phyloP scores from a whole-genome alignment of 768 basidiomycete species.

The Coprinellus aureogranulatus region DNA sequence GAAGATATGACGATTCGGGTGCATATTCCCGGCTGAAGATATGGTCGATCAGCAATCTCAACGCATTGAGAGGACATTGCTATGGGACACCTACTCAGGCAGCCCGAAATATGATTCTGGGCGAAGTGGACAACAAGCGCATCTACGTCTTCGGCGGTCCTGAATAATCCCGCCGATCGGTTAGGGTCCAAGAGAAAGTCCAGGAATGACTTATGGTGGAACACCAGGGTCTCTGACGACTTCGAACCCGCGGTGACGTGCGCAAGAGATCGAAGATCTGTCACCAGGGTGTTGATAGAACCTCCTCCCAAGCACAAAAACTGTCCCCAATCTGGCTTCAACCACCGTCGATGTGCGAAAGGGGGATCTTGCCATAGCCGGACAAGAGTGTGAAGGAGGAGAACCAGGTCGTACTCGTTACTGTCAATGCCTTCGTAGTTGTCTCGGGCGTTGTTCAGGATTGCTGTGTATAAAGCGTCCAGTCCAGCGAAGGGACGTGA shows the following conservation, averaged over 20 bases:
- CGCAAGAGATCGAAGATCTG: neutral
- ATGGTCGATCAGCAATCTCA: too few relatives aligned
- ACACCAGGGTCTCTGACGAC: neutral
- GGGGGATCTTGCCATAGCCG: neutral
- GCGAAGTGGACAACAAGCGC: too few relatives aligned
- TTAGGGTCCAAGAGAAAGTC: slow-evolving; percentile 3
- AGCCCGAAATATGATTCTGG: too few relatives aligned
- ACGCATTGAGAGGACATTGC: too few relatives aligned
- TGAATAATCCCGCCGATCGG: too few relatives aligned
- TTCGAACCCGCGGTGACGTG: neutral
- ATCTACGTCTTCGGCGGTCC: too few relatives aligned
- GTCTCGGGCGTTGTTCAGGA: neutral
- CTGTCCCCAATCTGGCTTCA: neutral
- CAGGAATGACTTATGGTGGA: slow-evolving; percentile 5
- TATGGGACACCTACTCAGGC: too few relatives aligned
- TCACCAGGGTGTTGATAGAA: neutral
- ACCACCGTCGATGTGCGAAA: neutral
- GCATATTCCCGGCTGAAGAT: too few relatives aligned
- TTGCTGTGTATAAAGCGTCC: slow-evolving; percentile 13
- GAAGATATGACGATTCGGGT: too few relatives aligned
- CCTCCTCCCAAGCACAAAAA: neutral
- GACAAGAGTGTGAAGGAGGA: neutral
- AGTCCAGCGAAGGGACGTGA: slow-evolving; percentile 9
- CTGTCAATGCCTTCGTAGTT: neutral
- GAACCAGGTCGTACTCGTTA: neutral